A percentile compares a stretch with the other conserved stretches of the same genome.
These are phyloP conservation scores for Osmanthus fragrans DNA, from an alignment of 257 asterid genomes.

Conservation along the genomic window DNA sequence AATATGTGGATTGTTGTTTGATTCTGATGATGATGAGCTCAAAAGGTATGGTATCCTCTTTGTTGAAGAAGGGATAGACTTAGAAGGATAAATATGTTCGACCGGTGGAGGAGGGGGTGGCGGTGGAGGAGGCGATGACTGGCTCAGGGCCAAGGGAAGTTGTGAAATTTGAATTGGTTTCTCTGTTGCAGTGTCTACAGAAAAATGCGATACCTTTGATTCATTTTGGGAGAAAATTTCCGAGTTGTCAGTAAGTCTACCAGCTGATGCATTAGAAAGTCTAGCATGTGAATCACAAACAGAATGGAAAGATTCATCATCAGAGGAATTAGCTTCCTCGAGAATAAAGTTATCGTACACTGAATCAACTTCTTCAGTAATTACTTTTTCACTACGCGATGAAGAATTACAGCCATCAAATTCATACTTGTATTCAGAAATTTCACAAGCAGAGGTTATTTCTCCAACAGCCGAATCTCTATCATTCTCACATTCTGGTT, in stretches of 20 bases:
- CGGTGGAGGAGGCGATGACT: constrained; percentile 18
- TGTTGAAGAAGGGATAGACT: no score
- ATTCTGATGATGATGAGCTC: no score
- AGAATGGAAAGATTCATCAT: constrained; percentile 82
- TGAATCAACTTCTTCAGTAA: constrained; percentile 32
- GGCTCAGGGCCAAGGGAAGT: constrained; percentile 18
- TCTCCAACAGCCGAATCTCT: constrained; percentile 35
- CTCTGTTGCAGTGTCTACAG: background rate
- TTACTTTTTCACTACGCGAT: constrained; percentile 33
- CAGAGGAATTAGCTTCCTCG: constrained; percentile 48
- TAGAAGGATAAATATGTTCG: no score
- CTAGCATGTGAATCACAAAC: constrained; percentile 55
- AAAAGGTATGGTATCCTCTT: no score
- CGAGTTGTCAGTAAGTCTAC: constrained; percentile 38
- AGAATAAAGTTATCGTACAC: constrained; percentile 27
- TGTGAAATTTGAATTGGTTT: constrained; percentile 1
- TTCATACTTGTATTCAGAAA: constrained; percentile 32
- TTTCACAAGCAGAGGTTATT: constrained; percentile 51
- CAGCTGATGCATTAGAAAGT: constrained; percentile 64
- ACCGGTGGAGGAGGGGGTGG: constrained; percentile 5
- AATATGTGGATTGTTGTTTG: background rate
- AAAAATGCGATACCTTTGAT: constrained; percentile 19
- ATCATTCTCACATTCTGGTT: constrained; percentile 34
- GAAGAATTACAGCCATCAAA: constrained; percentile 21
- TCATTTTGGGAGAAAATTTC: constrained; percentile 36